A percentile compares a stretch with the other conserved stretches of the same genome.
Evolutionary conservation across 2,329 filamentous ascomycete species (phyloP).

Genomic region (Penicillium sp.): DNA sequence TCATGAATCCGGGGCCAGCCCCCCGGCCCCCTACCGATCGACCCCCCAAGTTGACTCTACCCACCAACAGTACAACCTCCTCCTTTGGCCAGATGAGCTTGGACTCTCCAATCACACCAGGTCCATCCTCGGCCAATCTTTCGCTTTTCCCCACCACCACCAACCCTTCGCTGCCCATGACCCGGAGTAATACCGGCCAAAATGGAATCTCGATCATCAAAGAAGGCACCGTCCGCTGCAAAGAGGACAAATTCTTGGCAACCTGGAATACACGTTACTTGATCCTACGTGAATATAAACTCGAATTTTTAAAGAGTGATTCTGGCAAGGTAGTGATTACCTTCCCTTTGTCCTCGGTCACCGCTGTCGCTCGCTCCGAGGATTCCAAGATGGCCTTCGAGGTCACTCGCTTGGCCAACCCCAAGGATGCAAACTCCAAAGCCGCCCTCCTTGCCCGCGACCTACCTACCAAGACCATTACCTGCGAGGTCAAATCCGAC

Average conservation of each 20-base stretch:
- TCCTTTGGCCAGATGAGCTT: slow-evolving; percentile 67
- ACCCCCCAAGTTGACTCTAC: slow-evolving; percentile 68
- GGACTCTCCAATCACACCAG: slow-evolving; percentile 60
- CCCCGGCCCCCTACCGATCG: slow-evolving; percentile 83
- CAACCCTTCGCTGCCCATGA: slow-evolving; percentile 65
- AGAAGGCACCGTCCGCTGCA: slow-evolving; percentile 57
- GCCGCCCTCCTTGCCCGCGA: slow-evolving; percentile 76
- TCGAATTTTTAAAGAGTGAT: slow-evolving; percentile 93
- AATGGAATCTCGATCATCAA: slow-evolving; percentile 73
- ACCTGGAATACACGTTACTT: slow-evolving; percentile 91
- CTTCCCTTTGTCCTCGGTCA: slow-evolving; percentile 80
- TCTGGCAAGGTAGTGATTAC: slow-evolving; percentile 84
- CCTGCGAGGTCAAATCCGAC: slow-evolving; percentile 91
- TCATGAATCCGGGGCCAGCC: slow-evolving; percentile 96
- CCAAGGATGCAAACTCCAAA: slow-evolving; percentile 61
- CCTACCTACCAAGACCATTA: slow-evolving; percentile 75
- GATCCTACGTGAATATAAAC: slow-evolving; percentile 84
- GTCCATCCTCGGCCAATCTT: slow-evolving; percentile 47
- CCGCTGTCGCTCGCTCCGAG: slow-evolving; percentile 87
- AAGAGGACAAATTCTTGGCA: slow-evolving; percentile 77
- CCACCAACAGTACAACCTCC: slow-evolving; percentile 69
- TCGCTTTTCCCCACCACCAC: slow-evolving; percentile 67
- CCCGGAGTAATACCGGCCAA: slow-evolving; percentile 57
- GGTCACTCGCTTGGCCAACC: slow-evolving; percentile 68
- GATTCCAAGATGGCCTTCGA: slow-evolving; percentile 90